These are phyloP conservation scores for Mortierella sp. DNA, from an alignment of 371 early-diverging fungal species.

Conservation along the genomic window DNA sequence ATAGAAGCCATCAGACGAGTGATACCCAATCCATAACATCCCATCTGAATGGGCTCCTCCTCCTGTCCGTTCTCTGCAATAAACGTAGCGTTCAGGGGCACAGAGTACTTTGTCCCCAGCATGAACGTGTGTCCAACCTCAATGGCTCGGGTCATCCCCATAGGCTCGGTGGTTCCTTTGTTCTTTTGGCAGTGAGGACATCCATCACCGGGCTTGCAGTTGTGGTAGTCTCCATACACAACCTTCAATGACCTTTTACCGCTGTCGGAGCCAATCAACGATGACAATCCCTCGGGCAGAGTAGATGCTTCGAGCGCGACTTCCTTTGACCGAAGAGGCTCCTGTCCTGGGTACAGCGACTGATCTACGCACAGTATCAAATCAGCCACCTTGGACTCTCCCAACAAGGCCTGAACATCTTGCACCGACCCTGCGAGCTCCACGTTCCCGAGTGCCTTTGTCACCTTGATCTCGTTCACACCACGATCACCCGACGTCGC, in stretches of 20 bases:
- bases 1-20: conserved; percentile 86
- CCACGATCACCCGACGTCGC: conserved; percentile 44
- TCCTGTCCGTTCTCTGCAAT: conserved; percentile 40
- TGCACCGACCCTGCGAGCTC: conserved; percentile 34
- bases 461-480: conserved; percentile 48
- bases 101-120: conserved; percentile 91
- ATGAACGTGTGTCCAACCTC: conserved; percentile 95
- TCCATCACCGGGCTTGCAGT: conserved; percentile 72
- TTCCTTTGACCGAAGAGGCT: conserved; percentile 16
- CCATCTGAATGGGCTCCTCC: conserved; percentile 83
- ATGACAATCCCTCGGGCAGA: conserved; percentile 26
- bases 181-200: conserved; percentile 72
- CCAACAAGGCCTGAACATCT: conserved; percentile 30
- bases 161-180: conserved; percentile 29
- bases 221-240: conserved; percentile 68
- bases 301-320: conserved; percentile 14
- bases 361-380: conserved; percentile 47
- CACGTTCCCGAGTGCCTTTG: conserved; percentile 47
- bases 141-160: conserved; percentile 77
- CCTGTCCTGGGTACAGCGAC: conserved; percentile 48
- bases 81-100: conserved; percentile 74
- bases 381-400: conserved; percentile 31
- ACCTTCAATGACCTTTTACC: conserved; percentile 11
- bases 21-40: conserved; percentile 94
- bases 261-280: conserved; percentile 17